Base-by-base conservation (phyloP, 257 asterid species). In the Anisodus tanguticus region DNA sequence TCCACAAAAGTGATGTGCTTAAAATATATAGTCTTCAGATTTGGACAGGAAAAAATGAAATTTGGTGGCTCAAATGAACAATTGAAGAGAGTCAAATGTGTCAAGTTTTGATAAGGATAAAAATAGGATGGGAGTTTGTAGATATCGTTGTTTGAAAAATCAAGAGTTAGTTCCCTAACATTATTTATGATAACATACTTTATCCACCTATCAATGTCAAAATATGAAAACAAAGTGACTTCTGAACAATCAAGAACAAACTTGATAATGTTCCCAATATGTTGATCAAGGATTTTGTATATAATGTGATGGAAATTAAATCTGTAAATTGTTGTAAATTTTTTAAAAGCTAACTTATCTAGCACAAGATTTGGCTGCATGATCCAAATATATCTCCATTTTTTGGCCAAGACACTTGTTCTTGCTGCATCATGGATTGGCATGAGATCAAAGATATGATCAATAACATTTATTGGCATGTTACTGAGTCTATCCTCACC, bases 351-450 rank as follows among this genome's bases (percentile, higher is more conserved):
- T 2, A 35, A 7, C 31, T 53, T 8, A 35, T 87, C 85, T 63
- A 84, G 22, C 5, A 81, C 62, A 10, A 87, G 39, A 19, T 47
- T 12, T 22, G 87, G 71, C 66, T 37, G 26, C 26, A 9, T 71
- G 13, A 17, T 7, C 88, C 90, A 88, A 4, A 41, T 10, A 66
- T 83, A 17, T 64, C 88, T 88, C 88, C 90, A 85, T 11, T 74
- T 72, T 10, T 67, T 80, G 16, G 90, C 84, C 79, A 85, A 74
- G 7, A 83, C 16, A 31, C 87, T 55, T 8, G 84, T 85, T 19
- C 87, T 84, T 31, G 83, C 90, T 17, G 90, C 90, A 80, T 88
- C 86, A 35, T 13, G 59, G 26, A 62, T 67, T 7, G 88, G 82
- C 85, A 88, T 8, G 4, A 4, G 3, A 12, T 49, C 63, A 31